These are phyloP conservation scores for Cladobotryum protrusum DNA, from an alignment of 2,329 filamentous ascomycete species.

Conservation along the genomic window DNA sequence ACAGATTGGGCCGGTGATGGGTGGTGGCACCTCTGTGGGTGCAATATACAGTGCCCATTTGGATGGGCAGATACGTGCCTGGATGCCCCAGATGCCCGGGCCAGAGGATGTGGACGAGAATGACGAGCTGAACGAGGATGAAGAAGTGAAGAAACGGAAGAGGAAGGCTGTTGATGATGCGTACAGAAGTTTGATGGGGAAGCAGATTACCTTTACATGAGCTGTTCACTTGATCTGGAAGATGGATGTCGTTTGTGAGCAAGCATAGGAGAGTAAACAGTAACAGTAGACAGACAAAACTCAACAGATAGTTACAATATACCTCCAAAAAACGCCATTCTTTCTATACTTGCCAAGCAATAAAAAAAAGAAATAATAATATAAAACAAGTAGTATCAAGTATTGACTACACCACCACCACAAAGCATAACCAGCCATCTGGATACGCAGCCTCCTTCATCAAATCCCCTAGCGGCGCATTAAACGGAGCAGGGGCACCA, in stretches of 20 bases:
- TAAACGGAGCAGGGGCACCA: conserved; percentile 75
- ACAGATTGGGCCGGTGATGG: conserved; percentile 54
- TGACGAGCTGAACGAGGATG: conserved; percentile 35
- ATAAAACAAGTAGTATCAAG: not conserved
- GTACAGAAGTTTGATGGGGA: conserved; percentile 68
- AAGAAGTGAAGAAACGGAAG: conserved; percentile 54
- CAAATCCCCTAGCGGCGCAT: conserved; percentile 73
- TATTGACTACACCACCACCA: conserved; percentile 60
- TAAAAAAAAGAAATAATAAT: not conserved
- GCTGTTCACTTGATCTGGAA: not conserved
- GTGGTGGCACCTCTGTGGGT: conserved; percentile 45
- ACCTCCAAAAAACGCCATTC: conserved; percentile 3
- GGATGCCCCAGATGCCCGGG: conserved; percentile 58
- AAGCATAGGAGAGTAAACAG: not conserved
- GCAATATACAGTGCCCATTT: conserved; percentile 73
- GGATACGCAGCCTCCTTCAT: conserved; percentile 79
- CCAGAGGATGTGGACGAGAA: conserved; percentile 44
- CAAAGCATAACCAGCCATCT: conserved; percentile 85
- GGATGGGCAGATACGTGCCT: conserved; percentile 77
- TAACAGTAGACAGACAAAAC: not conserved
- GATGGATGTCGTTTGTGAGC: not conserved
- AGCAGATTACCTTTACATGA: conserved; percentile 58
- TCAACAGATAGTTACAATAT: not conserved
- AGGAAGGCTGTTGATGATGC: conserved; percentile 74
- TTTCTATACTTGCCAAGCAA: not conserved